phyloP scores from a whole-genome alignment of 1,284 basidiomycete species.

The Coniferiporia sulphurascens region DNA sequence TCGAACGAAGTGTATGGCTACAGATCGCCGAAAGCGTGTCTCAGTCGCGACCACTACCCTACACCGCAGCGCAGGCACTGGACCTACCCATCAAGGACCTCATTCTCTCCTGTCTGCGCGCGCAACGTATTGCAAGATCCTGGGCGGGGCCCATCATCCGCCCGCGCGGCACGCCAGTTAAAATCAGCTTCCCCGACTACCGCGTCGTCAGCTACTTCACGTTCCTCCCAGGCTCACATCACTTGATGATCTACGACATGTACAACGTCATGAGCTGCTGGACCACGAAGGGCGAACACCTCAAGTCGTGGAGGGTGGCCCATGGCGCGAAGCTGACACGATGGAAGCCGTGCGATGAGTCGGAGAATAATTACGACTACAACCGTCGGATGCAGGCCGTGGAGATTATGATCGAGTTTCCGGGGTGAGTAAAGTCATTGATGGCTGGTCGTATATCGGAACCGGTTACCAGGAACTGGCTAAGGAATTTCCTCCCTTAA shows the following conservation, averaged over 20 bases:
- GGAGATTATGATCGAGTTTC: constrained; percentile 14
- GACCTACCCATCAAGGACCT: constrained; percentile 3
- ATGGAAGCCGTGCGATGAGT: constrained; percentile 16
- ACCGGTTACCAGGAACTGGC: not conserved
- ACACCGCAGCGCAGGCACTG: constrained; percentile 4
- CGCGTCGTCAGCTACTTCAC: constrained; percentile 14
- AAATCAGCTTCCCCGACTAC: constrained; percentile 9
- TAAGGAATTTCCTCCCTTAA: not conserved
- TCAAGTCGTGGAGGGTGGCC: not conserved
- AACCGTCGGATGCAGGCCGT: not conserved
- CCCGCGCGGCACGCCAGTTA: constrained; percentile 1
- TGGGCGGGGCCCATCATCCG: constrained; percentile 7
- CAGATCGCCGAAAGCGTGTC: constrained; percentile 12
- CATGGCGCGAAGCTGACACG: constrained; percentile 4
- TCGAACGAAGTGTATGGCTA: constrained; percentile 9
- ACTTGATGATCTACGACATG: constrained; percentile 12
- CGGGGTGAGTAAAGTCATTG: not conserved
- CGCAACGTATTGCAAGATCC: constrained; percentile 10
- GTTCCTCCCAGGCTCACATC: constrained; percentile 12
- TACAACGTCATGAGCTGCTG: constrained; percentile 14
- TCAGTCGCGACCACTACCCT: constrained; percentile 10
- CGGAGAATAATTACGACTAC: constrained; percentile 4
- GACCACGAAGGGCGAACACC: constrained; percentile 7
- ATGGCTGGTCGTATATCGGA: not conserved
- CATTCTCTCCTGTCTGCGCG: constrained; percentile 8